These are phyloP conservation scores for Trichoderma gracile DNA, from an alignment of 2,329 filamentous ascomycete genomes.

Conservation along the genomic window DNA sequence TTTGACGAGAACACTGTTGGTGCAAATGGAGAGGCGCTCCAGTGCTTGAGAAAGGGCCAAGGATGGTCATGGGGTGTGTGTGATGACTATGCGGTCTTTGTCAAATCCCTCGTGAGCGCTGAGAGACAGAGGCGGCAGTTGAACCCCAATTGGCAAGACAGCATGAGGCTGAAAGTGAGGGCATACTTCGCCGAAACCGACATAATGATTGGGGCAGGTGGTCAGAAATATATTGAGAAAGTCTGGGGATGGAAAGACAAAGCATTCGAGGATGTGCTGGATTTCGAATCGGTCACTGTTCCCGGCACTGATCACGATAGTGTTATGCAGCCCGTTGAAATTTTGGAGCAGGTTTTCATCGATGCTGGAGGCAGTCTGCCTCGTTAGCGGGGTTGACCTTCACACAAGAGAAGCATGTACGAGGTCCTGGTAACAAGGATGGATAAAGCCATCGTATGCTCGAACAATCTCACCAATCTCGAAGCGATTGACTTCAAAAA, in stretches of 20 bases:
- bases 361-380: neutral
- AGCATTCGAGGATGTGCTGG: neutral
- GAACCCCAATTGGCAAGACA: neutral
- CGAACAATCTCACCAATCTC: too few species aligned
- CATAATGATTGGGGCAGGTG: conserved; percentile 2
- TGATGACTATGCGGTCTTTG: neutral
- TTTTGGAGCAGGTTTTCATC: neutral
- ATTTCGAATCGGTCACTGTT: neutral
- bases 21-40: conserved; percentile 4
- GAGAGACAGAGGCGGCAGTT: neutral
- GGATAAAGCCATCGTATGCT: too few species aligned
- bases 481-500: too few species aligned
- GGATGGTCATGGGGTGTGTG: conserved; percentile 5
- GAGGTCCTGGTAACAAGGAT: too few species aligned
- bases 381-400: neutral
- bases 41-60: conserved; percentile 7
- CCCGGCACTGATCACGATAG: conserved; percentile 10
- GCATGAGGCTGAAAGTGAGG: neutral
- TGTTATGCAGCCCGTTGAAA: neutral
- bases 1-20: neutral
- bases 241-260: neutral
- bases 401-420: neutral
- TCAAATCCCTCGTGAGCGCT: neutral
- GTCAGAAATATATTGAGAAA: neutral
- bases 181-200: conserved; percentile 15